These are phyloP conservation scores for Adansonia rubrostipa DNA, from an alignment of 441 rosid genomes.

Conservation along the genomic window DNA sequence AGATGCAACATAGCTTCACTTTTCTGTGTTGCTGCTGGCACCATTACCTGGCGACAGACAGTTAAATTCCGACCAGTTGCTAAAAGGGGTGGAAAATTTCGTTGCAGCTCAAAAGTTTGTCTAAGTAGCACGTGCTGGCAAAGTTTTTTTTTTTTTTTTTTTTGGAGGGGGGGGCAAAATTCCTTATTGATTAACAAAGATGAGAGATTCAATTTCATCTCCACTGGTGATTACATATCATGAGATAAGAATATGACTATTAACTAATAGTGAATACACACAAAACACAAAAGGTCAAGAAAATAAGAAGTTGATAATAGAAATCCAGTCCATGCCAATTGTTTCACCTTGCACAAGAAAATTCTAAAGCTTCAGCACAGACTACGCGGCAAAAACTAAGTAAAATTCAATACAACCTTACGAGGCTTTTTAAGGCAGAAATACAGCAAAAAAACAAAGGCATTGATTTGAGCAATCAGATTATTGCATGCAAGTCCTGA, in stretches of 20 bases:
- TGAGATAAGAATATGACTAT: too few species aligned
- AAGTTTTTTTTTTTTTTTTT: too few species aligned
- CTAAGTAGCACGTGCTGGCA: too few species aligned
- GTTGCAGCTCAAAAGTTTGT: too few species aligned
- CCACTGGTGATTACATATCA: not conserved
- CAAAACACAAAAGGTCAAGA: not conserved
- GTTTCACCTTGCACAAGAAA: not conserved
- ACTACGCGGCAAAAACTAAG: not conserved
- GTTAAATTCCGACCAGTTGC: too few species aligned
- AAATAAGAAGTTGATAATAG: not conserved
- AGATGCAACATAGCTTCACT: too few species aligned
- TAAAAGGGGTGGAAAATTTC: too few species aligned
- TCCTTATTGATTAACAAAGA: not conserved
- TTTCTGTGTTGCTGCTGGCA: too few species aligned
- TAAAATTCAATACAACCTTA: not conserved
- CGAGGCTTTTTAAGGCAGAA: not conserved
- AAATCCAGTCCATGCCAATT: not conserved
- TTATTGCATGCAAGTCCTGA: not conserved
- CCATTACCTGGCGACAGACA: too few species aligned
- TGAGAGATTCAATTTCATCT: not conserved
- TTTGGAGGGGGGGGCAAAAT: not conserved
- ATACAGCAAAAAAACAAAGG: not conserved
- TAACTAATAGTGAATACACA: not conserved
- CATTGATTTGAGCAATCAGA: conserved; percentile 1
- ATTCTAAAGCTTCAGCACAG: not conserved